Base-by-base conservation (phyloP, 192 early-diverging fungal species). In the Linnemannia zychae region DNA sequence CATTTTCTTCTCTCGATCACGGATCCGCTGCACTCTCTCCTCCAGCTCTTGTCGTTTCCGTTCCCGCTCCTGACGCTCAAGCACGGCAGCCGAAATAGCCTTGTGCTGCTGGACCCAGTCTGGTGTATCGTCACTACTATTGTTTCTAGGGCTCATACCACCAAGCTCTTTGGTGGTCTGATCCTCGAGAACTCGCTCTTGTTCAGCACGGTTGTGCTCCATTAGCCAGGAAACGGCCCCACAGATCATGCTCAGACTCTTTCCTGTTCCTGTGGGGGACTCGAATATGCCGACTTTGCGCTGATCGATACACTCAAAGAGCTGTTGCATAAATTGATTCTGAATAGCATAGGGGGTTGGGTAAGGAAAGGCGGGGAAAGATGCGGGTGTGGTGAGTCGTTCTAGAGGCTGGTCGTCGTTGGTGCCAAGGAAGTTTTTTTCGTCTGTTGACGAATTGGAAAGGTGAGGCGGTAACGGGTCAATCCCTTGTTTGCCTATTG, bases 261-360 rank as follows among this genome's bases (percentile, higher is more conserved):
- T 99, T 40, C 98, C 97, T 1, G 97, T 99, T 1, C 97, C 97
- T 13, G 97, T 99, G 18, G 97, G 97, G 36, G 94, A 95, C 84
- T 99, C 97, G 75, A 99, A 96, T 17, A 99, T 92, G 24, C 92
- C 94, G 63, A 99, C 89, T 67, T 95, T 90, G 11, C 90, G 80
- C 22, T 90, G 63, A 44, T 96, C 93, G 22, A 97, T 88, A 13
- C 91, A 90, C 44, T 92, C 86, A 80, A 95, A 97, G 52, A 98
- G 82, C 33, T 85, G 86, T 34, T 84, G 73, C 96, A 98, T 98
- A 57, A 98, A 96, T 0, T 94, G 89, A 38, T 88, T 75, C 79
- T 98, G 97, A 63, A 97, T 96, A 6, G 33, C 20, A 84, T 96
- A 98, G 0, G 97, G 95, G 22, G 82, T 71, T 11, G 77, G 49